phyloP scores from a whole-genome alignment of 257 asterid species.

The Solanum rostratum region DNA sequence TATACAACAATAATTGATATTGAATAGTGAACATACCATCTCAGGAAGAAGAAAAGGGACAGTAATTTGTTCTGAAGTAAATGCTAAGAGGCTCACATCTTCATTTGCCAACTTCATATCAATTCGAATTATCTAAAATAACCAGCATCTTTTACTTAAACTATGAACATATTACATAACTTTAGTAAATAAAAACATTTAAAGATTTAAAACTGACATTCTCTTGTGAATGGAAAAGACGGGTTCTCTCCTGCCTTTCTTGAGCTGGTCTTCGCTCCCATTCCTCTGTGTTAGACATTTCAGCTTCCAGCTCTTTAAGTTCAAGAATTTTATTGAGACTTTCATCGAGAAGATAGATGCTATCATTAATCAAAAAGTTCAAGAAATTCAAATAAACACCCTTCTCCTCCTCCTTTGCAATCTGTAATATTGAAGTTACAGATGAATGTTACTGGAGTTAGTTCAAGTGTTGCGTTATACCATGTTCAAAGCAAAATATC shows the following conservation, averaged over 20 bases:
- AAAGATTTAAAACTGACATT: slow-evolving; percentile 45
- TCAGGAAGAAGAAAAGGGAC: slow-evolving; percentile 87
- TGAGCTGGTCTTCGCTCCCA: slow-evolving; percentile 94
- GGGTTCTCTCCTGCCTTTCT: slow-evolving; percentile 96
- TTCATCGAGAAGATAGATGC: slow-evolving; percentile 90
- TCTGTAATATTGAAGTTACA: slow-evolving; percentile 27
- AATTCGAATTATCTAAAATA: slow-evolving; percentile 71
- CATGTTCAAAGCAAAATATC: background rate
- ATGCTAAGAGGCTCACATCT: slow-evolving; percentile 88
- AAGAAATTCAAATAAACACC: slow-evolving; percentile 86
- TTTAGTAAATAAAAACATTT: background rate
- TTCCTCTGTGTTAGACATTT: slow-evolving; percentile 84
- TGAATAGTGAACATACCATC: slow-evolving; percentile 48
- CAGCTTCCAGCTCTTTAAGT: slow-evolving; percentile 88
- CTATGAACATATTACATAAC: slow-evolving; percentile 1
- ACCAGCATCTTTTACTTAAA: slow-evolving; percentile 7
- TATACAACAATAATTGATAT: background rate
- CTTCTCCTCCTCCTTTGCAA: slow-evolving; percentile 97
- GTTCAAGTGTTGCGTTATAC: background rate
- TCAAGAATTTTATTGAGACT: slow-evolving; percentile 97
- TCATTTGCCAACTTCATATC: slow-evolving; percentile 97
- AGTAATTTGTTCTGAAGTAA: slow-evolving; percentile 92
- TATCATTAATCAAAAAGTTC: slow-evolving; percentile 86
- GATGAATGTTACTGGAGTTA: background rate
- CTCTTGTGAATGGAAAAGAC: slow-evolving; percentile 93